Percentiles rank a stretch among this genome's conserved stretches.
Conservation (phyloP, 2,329 filamentous ascomycete species). For the Ceratocystiopsis brevicomis region DNA sequence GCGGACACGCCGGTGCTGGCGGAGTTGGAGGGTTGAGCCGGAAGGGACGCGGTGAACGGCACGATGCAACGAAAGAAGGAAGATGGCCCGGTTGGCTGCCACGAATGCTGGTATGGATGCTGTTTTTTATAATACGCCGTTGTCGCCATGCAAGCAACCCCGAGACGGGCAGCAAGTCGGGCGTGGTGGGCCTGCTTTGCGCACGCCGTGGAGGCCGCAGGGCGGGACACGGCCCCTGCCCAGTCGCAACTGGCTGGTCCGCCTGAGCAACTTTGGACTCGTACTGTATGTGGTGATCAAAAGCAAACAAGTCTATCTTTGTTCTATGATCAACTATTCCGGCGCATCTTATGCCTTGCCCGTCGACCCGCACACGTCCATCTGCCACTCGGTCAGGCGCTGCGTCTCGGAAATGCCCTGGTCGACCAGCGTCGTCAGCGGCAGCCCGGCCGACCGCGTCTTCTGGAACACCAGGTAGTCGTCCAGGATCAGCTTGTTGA, state of each 20-base stretch:
- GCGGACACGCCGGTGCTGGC: background rate
- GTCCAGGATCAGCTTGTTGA: constrained; percentile 20
- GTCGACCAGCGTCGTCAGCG: constrained; percentile 24
- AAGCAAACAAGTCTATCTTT: no score
- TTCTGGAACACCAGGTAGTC: constrained; percentile 2
- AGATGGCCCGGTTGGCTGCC: background rate
- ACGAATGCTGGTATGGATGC: background rate
- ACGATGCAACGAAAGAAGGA: no score
- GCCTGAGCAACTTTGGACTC: constrained; percentile 16
- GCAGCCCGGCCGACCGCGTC: constrained; percentile 1
- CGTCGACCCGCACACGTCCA: constrained; percentile 26
- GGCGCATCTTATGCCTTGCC: constrained; percentile 22
- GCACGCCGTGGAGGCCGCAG: no score
- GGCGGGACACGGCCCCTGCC: no score
- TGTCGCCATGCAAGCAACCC: background rate
- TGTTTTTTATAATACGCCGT: no score
- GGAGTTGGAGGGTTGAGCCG: background rate
- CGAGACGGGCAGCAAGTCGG: background rate
- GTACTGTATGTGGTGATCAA: no score
- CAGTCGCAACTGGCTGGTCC: constrained; percentile 18
- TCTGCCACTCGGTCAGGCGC: constrained; percentile 25
- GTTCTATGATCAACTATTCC: background rate
- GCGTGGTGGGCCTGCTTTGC: no score
- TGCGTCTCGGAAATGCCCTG: constrained; percentile 24
- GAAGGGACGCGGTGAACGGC: no score